Base-by-base conservation (phyloP, 345 rosid species). In the Lagerstroemia speciosa region DNA sequence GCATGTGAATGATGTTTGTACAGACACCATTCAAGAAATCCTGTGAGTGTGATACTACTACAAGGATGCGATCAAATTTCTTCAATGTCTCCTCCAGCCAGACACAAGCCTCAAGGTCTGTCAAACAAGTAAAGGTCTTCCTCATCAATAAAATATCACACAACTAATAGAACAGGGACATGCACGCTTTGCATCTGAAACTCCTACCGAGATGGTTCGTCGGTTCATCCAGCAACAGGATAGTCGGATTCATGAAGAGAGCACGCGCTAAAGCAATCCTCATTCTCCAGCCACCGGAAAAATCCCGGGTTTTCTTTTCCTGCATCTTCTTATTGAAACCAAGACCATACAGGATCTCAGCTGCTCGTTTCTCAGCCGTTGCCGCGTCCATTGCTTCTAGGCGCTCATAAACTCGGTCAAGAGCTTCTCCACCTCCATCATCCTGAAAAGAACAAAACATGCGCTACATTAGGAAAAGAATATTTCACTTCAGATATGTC, bases 201-300 rank as follows among this genome's bases (percentile, higher is more conserved):
- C 64, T 48, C n/a, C n/a, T 68, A 92, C 99, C 99, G 62, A 95
- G 89, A 80, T 95, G 98, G 77, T 95, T 92, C 15, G 99, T 92
- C 1, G 99, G 98, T 75, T 92, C 99, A 79, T 95, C 99, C 68
- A 95, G 96, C 75, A 95, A 81, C 71, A 95, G 80, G 55, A 95
- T 85, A 8, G 99, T 95, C 3, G 99, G 98, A 75, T 89, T 92
- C 66, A 95, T 95, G 76, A 95, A 95, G 53, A 95, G 82, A 0
- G 99, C 99, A 14, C 98, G 83, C n/a, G 98, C 99, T 61, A 95
- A 78, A 3, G 99, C 99, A 77, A 95, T 95, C 81, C 99, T 88
- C 99, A 95, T 95, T 70, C 98, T 92, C 99, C 99, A 95, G 16
- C 99, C 98, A 88, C 97, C 99, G 72, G 99, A 95, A 58, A 95